These are phyloP conservation scores for Colletotrichum spinosum DNA, from an alignment of 2,329 filamentous ascomycete genomes.

Conservation along the genomic window DNA sequence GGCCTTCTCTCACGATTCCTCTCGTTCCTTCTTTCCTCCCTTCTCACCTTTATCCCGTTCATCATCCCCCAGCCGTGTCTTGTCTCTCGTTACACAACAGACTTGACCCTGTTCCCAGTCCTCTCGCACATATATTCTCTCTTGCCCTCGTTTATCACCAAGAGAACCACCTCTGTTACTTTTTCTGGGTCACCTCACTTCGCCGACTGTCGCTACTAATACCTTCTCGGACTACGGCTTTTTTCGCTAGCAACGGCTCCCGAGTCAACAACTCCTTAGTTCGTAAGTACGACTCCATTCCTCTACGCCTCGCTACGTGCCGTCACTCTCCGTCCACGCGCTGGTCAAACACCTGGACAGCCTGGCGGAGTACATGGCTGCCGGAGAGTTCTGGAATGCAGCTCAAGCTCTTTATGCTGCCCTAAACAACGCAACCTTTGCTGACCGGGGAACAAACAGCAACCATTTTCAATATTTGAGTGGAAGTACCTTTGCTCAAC, in stretches of 20 bases:
- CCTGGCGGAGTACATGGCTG: conserved; percentile 13
- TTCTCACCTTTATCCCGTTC: conserved; percentile 4
- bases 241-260: conserved; percentile 14
- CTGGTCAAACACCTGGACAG: conserved; percentile 9
- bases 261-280: conserved; percentile 15
- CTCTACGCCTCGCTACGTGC: conserved; percentile 11
- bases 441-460: conserved; percentile 35
- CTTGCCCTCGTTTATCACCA: conserved; percentile 4
- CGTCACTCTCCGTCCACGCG: conserved; percentile 9
- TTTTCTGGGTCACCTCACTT: not conserved
- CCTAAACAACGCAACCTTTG: conserved; percentile 11
- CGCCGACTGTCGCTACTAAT: conserved; percentile 19
- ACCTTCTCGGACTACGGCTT: conserved; percentile 11
- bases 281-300: conserved; percentile 28
- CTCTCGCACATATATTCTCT: conserved; percentile 24
- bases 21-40: conserved; percentile 17
- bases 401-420: not conserved
- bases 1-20: conserved; percentile 14
- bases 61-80: conserved; percentile 12
- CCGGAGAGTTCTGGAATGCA: conserved; percentile 35
- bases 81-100: conserved; percentile 29
- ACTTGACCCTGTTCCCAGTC: conserved; percentile 11
- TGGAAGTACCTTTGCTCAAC: not conserved
- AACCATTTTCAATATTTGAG: conserved; percentile 17
- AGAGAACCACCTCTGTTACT: conserved; percentile 5